Conservation (phyloP, 2,329 filamentous ascomycete genomes). For the Pyrenophora teres region DNA sequence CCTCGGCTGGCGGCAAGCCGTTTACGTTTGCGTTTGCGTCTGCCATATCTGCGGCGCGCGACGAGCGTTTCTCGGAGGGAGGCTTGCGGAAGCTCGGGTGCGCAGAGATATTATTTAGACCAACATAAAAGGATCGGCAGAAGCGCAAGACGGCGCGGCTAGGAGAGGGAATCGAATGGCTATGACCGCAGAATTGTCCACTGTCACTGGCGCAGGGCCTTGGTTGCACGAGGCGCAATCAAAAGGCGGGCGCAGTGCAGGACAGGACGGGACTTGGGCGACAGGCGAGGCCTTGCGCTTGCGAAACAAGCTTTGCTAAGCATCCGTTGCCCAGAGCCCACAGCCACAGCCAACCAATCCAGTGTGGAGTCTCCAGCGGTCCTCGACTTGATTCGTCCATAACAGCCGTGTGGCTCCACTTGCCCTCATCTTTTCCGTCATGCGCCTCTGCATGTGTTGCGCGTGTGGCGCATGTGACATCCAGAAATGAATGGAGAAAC, state of each 20-base stretch:
- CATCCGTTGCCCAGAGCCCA: conserved; percentile 1
- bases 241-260: conserved; percentile 18
- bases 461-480: not conserved
- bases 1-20: not conserved
- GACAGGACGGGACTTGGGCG: conserved; percentile 8
- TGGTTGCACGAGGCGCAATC: conserved; percentile 1
- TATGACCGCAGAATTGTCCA: not conserved
- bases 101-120: not conserved
- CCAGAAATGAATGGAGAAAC: not conserved
- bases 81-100: not conserved
- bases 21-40: conserved; percentile 15
- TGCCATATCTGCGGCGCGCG: conserved; percentile 19
- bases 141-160: conserved; percentile 1
- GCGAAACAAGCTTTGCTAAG: conserved; percentile 28
- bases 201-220: conserved; percentile 2
- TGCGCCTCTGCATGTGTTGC: too few relatives aligned
- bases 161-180: not conserved
- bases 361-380: not conserved
- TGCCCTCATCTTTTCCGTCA: conserved; percentile 1
- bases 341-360: conserved; percentile 2
- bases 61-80: conserved; percentile 4
- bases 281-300: conserved; percentile 4
- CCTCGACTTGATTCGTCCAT: not conserved
- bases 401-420: conserved; percentile 1
- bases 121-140: conserved; percentile 4